These are phyloP conservation scores for Neofusicoccum sp. DNA, from an alignment of 2,329 filamentous ascomycete genomes.

Conservation along the genomic window DNA sequence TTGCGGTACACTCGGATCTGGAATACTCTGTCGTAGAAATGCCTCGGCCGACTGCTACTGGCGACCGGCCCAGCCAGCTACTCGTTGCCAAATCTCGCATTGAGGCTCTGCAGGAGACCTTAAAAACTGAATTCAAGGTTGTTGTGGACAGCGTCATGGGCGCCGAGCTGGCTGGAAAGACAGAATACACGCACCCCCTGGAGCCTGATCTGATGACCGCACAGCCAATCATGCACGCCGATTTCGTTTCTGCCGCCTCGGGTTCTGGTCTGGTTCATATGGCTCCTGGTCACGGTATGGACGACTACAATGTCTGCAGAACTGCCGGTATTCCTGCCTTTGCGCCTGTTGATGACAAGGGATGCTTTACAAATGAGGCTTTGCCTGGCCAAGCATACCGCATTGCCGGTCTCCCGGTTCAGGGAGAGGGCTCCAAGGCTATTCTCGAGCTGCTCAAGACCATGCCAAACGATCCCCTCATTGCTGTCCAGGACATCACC, in stretches of 20 bases:
- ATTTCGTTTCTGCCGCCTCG: constrained; percentile 87
- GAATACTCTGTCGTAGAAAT: constrained; percentile 66
- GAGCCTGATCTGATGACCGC: constrained; percentile 55
- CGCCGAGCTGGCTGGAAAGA: constrained; percentile 58
- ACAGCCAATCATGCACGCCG: constrained; percentile 75
- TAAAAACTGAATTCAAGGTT: constrained; percentile 42
- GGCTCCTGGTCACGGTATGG: constrained; percentile 92
- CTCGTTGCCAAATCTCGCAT: constrained; percentile 72
- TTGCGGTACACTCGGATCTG: constrained; percentile 75
- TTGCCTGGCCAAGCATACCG: constrained; percentile 66
- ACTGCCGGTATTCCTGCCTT: constrained; percentile 67
- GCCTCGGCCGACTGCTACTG: constrained; percentile 28
- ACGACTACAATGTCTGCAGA: constrained; percentile 84
- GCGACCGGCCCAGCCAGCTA: constrained; percentile 45
- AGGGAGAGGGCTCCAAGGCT: constrained; percentile 65
- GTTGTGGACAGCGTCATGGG: constrained; percentile 61
- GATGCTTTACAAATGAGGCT: constrained; percentile 76
- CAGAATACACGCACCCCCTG: constrained; percentile 59
- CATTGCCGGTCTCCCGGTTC: constrained; percentile 70
- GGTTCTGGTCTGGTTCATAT: constrained; percentile 93
- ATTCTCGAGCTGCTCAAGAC: constrained; percentile 66
- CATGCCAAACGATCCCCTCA: constrained; percentile 10
- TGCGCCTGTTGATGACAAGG: constrained; percentile 80
- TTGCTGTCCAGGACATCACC: constrained; percentile 1
- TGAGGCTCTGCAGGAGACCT: constrained; percentile 45